Evolutionary conservation across 2,329 filamentous ascomycete species (phyloP), one percentile per base, ranked within the genome.

Genomic region (Colletotrichum zoysiae): DNA sequence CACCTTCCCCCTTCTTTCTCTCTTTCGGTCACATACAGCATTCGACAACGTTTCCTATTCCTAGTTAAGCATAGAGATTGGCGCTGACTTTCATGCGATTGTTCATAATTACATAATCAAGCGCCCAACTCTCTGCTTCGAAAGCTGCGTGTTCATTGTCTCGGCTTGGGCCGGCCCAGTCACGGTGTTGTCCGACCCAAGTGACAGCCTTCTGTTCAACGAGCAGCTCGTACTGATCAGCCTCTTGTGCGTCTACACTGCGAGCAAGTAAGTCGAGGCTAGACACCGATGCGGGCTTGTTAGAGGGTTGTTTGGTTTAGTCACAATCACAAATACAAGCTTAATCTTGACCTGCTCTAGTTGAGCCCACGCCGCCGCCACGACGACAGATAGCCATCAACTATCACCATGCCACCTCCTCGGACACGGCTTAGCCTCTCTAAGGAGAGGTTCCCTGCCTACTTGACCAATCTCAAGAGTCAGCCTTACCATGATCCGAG

Each of bases 391-490:
- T 1, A 30, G 11, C 30, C 59, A 30, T 20, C 20, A 44, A 16
- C 38, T n/a, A 40, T 20, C 6, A 35, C 30, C 33, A 71, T 71
- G 70, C 53, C 59, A 5, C 70, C 65, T 18, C 65, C 48, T 60
- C 65, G 70, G 7, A 70, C 70, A 64, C 59, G 89, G 67, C 86
- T 88, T 67, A 87, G 87, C 74, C 81, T 93, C n/a, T 82, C 90
- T 33, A 94, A 93, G 79, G 90, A 94, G 62, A 86, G 88, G 66
- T 94, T 97, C 78, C 84, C 90, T 2, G 80, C 83, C 48, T 87
- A 91, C 73, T 94, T 97, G 80, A 85, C 86, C 30, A 86, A 85
- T 42, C 85, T 93, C 56, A 92, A 93, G 79, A 92, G 91, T 30
- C 91, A 93, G 76, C 86, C 88, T 23, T 96, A 96, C 82, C 86